Percentiles rank a stretch among this genome's conserved stretches.
Conservation (phyloP, 306 rosid species). For the Trifolium repens region DNA sequence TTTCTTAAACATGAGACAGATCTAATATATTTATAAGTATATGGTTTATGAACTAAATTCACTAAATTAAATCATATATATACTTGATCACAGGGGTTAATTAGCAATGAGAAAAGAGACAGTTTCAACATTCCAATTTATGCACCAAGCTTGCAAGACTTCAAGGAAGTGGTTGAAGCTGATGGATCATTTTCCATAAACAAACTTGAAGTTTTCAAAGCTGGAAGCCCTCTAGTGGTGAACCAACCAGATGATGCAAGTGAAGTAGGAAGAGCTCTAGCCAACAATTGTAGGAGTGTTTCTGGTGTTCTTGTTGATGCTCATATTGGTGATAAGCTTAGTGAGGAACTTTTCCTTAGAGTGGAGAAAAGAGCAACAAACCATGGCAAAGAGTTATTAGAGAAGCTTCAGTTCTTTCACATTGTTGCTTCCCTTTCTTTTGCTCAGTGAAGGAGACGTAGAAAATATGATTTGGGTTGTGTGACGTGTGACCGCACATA, state of each 20-base stretch:
- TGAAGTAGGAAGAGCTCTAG: constrained; percentile 77
- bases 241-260: constrained; percentile 65
- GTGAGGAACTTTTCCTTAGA: constrained; percentile 71
- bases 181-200: constrained; percentile 79
- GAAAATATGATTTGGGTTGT: neutral
- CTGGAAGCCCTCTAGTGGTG: constrained; percentile 96
- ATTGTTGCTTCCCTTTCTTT: constrained; percentile 93
- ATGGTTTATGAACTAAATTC: constrained; percentile 8
- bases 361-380: constrained; percentile 62
- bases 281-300: constrained; percentile 79
- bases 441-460: constrained; percentile 18
- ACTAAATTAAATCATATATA: too few relatives aligned
- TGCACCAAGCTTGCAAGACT: constrained; percentile 86
- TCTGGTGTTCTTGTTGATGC: constrained; percentile 89
- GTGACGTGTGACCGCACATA: neutral
- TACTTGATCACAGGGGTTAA: constrained; percentile 59
- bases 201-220: constrained; percentile 91
- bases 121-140: constrained; percentile 86
- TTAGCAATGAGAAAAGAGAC: constrained; percentile 75
- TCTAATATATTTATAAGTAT: neutral
- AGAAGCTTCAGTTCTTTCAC: constrained; percentile 85
- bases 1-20: too few relatives aligned
- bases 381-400: constrained; percentile 76
- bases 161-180: constrained; percentile 86
- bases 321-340: constrained; percentile 82